A percentile compares a stretch with the other conserved stretches of the same genome.
Conservation (phyloP, 805 yeast genomes). For the Metschnikowia proteae region DNA sequence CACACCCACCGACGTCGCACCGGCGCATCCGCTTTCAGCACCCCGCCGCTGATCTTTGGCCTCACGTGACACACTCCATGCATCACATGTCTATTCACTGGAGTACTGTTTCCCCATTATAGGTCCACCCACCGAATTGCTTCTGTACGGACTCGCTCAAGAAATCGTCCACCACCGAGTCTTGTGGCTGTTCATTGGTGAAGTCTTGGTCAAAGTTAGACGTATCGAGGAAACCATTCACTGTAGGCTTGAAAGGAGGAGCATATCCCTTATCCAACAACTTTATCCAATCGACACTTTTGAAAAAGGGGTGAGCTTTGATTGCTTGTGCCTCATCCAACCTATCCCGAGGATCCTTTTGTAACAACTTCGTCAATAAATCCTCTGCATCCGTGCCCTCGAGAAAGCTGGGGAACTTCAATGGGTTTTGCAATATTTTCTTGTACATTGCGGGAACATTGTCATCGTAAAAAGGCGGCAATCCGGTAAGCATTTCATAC, state of each 20-base stretch:
- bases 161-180: slow-evolving; percentile 89
- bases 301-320: slow-evolving; percentile 79
- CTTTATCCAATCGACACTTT: slow-evolving; percentile 86
- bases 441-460: slow-evolving; percentile 90
- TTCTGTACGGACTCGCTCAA: slow-evolving; percentile 93
- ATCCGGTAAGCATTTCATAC: slow-evolving; percentile 94
- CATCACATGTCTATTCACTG: not conserved
- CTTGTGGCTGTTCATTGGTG: slow-evolving; percentile 89
- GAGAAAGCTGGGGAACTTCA: slow-evolving; percentile 83
- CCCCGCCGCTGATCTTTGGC: not conserved
- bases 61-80: not conserved
- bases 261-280: slow-evolving; percentile 80
- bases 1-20: not conserved
- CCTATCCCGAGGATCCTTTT: slow-evolving; percentile 81
- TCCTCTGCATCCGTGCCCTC: slow-evolving; percentile 79
- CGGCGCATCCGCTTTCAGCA: not conserved
- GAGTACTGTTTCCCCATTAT: slow-evolving; percentile 57
- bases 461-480: slow-evolving; percentile 96
- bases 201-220: slow-evolving; percentile 91
- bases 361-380: slow-evolving; percentile 65
- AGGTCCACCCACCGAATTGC: slow-evolving; percentile 99
- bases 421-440: slow-evolving; percentile 84
- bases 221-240: slow-evolving; percentile 79
- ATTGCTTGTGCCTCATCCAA: slow-evolving; percentile 82
- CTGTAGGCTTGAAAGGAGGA: slow-evolving; percentile 94